A percentile compares a stretch with the other conserved stretches of the same genome.
Conservation (phyloP, 106 monocot species). For the Dioscorea zingiberensis region DNA sequence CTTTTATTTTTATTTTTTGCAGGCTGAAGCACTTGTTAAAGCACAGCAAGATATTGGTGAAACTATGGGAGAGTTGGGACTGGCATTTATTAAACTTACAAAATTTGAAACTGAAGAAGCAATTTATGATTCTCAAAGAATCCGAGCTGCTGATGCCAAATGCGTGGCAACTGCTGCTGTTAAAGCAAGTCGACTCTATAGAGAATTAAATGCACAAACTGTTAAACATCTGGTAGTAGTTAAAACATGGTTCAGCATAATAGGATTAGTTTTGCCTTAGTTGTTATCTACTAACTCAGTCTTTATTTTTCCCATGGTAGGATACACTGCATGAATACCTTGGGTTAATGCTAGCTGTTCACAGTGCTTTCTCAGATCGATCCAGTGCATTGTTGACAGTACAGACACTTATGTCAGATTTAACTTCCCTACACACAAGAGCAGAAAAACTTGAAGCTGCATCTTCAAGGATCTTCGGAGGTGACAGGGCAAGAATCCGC, state of each 20-base stretch:
- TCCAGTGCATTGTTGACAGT: constrained; percentile 70
- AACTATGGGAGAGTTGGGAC: constrained; percentile 87
- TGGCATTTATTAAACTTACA: constrained; percentile 76
- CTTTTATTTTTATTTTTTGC: constrained; percentile 3
- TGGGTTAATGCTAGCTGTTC: constrained; percentile 84
- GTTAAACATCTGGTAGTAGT: constrained; percentile 81
- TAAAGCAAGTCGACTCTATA: constrained; percentile 78
- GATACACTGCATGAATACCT: constrained; percentile 86
- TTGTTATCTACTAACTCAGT: neutral
- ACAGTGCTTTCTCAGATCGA: constrained; percentile 77
- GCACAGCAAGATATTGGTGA: constrained; percentile 86
- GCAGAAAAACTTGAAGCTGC: constrained; percentile 77
- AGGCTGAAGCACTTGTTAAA: constrained; percentile 93
- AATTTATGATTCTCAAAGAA: constrained; percentile 57
- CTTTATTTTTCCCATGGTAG: constrained; percentile 26
- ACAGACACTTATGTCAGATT: constrained; percentile 71
- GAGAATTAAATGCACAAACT: constrained; percentile 80
- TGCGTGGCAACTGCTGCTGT: constrained; percentile 82
- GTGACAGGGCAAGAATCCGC: constrained; percentile 51
- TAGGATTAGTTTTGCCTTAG: neutral
- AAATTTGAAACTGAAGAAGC: constrained; percentile 87
- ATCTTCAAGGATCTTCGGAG: constrained; percentile 60
- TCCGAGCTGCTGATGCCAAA: constrained; percentile 66
- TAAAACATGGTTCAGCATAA: neutral
- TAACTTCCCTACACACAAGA: constrained; percentile 70